Base-by-base conservation (phyloP, 768 basidiomycete species). In the Psilocybe cubensis region DNA sequence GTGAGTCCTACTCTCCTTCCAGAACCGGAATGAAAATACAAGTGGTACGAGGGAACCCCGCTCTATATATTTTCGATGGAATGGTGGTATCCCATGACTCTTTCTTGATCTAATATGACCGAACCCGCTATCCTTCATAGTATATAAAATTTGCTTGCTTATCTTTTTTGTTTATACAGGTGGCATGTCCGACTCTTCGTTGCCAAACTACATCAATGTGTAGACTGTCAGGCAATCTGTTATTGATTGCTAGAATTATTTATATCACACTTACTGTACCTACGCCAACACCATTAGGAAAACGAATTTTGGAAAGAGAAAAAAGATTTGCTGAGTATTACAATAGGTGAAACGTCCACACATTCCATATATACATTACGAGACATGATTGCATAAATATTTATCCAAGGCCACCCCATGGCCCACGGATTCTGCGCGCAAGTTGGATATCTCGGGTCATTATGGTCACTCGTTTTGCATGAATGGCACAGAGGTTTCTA, bases 401-500 rank as follows among this genome's bases (percentile, higher is more conserved):
- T 79, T 62, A 88, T 57, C 81, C 84, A 57, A 91, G 78, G 31
- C 88, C 88, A 48, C 87, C 87, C 89, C 91, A 95, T 44, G 89
- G 87, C 3, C 96, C 96, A 47, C 96, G 86, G 79, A 98, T 94
- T 61, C 97, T 84, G 53, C 97, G 83, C 21, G 97, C 97, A 51
- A 99, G 87, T 67, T 98, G 96, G 56, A 99, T 96, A 66, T 99
- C 97, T 50, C 90, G 84, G 54, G 94, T 94, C 96, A 98, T 98
- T 65, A 98, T 89, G 4, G 96, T 99, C 4, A 98, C 96, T 65
- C 96, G 89, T 74, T 96, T 98, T 14, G 96, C 96, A 67, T 98
- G 96, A 63, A 99, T 92, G 5, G 96, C 96, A 68, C 97, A 99
- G 29, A 97, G 78, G 71, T 98, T 97, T 41, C 95, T 97, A 59